Percentiles rank a stretch among this genome's conserved stretches.
Conservation (phyloP, 1,284 basidiomycete genomes). For the Cutaneotrichosporon dermatis region DNA sequence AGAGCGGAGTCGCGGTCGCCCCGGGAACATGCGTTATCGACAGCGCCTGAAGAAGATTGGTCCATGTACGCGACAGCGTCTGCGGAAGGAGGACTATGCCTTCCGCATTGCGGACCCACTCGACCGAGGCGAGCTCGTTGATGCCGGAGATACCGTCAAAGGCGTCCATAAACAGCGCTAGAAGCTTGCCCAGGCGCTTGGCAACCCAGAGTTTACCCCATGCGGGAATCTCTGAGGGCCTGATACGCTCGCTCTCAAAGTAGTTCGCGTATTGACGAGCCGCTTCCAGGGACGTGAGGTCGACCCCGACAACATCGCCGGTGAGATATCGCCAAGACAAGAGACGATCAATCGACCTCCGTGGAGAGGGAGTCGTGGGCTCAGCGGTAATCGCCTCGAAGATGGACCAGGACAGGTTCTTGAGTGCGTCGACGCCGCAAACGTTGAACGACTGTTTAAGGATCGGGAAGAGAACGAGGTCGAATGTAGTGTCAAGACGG, state of each 20-base stretch:
- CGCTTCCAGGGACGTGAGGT: constrained; percentile 8
- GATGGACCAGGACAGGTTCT: constrained; percentile 37
- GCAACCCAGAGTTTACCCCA: constrained; percentile 40
- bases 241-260: constrained; percentile 22
- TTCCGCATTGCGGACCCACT: constrained; percentile 24
- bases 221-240: constrained; percentile 30
- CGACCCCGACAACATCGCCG: constrained; percentile 27
- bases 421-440: constrained; percentile 37
- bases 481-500: constrained; percentile 34
- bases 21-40: constrained; percentile 11
- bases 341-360: constrained; percentile 25
- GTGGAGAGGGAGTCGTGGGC: neutral
- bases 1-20: constrained; percentile 20
- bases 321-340: constrained; percentile 28
- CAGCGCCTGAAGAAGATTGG: constrained; percentile 34
- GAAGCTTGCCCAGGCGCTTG: constrained; percentile 31
- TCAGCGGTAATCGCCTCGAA: constrained; percentile 34
- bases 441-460: constrained; percentile 29
- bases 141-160: constrained; percentile 33
- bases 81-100: constrained; percentile 26
- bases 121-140: constrained; percentile 15
- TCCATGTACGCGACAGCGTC: constrained; percentile 32
- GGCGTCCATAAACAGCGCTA: constrained; percentile 32
- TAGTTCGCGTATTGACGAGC: neutral
- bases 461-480: constrained; percentile 35